Conservation (phyloP, 2,329 filamentous ascomycete species). For the Paraconiothyrium brasiliense region DNA sequence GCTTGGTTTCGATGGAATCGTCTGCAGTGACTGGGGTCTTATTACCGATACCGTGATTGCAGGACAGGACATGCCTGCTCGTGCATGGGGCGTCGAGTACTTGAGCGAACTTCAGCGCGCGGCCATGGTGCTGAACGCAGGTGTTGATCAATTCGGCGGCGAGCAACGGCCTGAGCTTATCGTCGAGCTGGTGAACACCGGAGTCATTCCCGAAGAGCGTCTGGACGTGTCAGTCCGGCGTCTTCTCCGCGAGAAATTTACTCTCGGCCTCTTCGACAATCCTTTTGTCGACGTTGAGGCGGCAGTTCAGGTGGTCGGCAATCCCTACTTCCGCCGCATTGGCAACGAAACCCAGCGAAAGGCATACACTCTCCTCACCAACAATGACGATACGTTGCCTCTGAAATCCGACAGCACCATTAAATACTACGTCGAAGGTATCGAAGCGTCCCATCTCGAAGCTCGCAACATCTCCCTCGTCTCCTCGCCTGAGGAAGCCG, state of each 20-base stretch:
- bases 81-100: conserved; percentile 62
- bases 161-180: conserved; percentile 60
- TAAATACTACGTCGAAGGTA: conserved; percentile 50
- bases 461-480: conserved; percentile 47
- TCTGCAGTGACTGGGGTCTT: conserved; percentile 64
- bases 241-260: conserved; percentile 61
- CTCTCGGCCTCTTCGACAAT: conserved; percentile 62
- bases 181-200: conserved; percentile 57
- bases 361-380: conserved; percentile 50
- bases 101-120: conserved; percentile 55
- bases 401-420: conserved; percentile 27
- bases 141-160: conserved; percentile 63
- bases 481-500: conserved; percentile 49
- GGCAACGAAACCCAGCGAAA: conserved; percentile 51
- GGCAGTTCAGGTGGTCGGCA: conserved; percentile 56
- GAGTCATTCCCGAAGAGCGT: conserved; percentile 54
- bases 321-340: conserved; percentile 53
- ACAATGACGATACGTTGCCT: conserved; percentile 44
- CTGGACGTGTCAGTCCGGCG: conserved; percentile 59
- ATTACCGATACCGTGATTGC: conserved; percentile 57
- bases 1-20: conserved; percentile 62
- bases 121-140: conserved; percentile 59
- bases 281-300: conserved; percentile 59
- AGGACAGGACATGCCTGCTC: conserved; percentile 58
- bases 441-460: conserved; percentile 45